Base-by-base conservation (phyloP, 306 rosid genomes). In the Dalbergia cochinchinensis region DNA sequence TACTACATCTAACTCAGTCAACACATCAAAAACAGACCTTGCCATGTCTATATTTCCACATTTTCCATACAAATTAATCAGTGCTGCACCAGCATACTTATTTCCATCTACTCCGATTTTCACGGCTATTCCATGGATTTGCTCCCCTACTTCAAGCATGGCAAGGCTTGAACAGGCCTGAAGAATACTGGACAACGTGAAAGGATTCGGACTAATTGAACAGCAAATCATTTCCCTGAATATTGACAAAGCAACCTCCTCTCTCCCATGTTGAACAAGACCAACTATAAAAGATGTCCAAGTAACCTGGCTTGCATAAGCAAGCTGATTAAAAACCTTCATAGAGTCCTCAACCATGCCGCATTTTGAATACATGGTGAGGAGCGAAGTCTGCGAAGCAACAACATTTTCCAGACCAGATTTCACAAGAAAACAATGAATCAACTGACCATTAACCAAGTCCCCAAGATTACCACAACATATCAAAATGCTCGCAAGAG, bases 271-370 rank as follows among this genome's bases (percentile, higher is more conserved):
- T 69, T 88, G 80, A 62, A 88, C 85, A 44, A 91, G 93, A 59
- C 89, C 96, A 12, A 82, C 89, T 22, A 91, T 65, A 74, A 91
- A 85, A 68, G 96, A 91, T 60, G 96, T 87, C 96, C 96, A 91
- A 9, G 92, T 91, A 75, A 89, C 92, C 67, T 84, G 88, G 59
- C 85, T 91, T 60, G 93, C 92, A 81, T 79, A 55, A 75, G 70
- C 69, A 82, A 91, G 60, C 50, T 67, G 73, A 73, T 79, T 72
- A 73, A 91, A 91, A 31, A 91, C 88, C 81, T 70, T 76, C 15
- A 91, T 71, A 51, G 91, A 88, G 79, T 91, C 93, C 73, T 86
- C 86, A 68, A 89, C 81, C 85, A 85, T 77, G 65, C 79, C 71
- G 77, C 92, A 89, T 69, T 87, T 87, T 58, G 89, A 80, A 85